Conservation (phyloP, 768 basidiomycete species). For the Lyophyllum atratum region DNA sequence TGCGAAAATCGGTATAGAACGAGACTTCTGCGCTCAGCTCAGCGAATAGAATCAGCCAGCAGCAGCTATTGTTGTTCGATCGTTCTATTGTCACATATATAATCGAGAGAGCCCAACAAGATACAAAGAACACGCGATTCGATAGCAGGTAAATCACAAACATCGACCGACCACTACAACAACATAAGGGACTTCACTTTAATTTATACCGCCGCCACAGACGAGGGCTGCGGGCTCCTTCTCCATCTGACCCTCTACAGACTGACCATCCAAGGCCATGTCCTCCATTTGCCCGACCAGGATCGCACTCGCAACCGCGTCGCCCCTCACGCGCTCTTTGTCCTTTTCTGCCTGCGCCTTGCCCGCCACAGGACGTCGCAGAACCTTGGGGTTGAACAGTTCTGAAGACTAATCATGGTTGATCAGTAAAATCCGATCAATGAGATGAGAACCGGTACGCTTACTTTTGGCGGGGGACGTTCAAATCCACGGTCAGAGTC, state of each 20-base stretch:
- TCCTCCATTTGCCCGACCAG: constrained; percentile 37
- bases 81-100: constrained; percentile 12
- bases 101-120: constrained; percentile 11
- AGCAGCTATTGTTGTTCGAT: constrained; percentile 4
- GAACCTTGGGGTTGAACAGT: constrained; percentile 37
- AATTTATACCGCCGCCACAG: background rate
- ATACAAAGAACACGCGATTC: constrained; percentile 9
- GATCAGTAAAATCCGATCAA: background rate
- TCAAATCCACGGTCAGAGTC: constrained; percentile 50
- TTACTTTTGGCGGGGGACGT: constrained; percentile 48
- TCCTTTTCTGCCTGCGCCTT: constrained; percentile 22
- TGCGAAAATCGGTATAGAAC: too few species aligned
- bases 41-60: background rate
- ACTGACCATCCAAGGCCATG: constrained; percentile 35
- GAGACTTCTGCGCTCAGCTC: too few species aligned
- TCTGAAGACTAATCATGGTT: constrained; percentile 27
- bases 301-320: constrained; percentile 34
- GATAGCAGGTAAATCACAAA: constrained; percentile 22
- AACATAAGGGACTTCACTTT: constrained; percentile 4
- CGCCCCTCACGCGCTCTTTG: constrained; percentile 34
- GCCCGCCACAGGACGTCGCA: constrained; percentile 25
- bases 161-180: constrained; percentile 11
- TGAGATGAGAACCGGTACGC: background rate
- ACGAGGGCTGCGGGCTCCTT: constrained; percentile 4
- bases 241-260: background rate